Evolutionary conservation across 306 rosid species (phyloP).

Genomic region (Pterocarpus macrocarpus): DNA sequence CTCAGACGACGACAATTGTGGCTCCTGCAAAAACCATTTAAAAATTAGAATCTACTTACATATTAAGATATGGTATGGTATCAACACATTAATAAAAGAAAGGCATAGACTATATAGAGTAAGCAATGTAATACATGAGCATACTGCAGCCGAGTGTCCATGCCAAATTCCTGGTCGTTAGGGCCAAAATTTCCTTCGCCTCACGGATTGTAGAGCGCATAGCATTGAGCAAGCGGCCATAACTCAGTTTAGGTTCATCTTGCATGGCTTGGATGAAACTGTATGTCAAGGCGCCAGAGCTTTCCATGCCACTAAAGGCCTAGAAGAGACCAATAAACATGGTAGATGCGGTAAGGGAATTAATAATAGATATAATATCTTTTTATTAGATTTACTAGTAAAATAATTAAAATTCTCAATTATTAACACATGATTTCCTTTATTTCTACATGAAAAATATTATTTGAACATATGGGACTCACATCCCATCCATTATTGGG

Average conservation of each 20-base stretch:
- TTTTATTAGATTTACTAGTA: too few species aligned
- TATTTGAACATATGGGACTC: too few species aligned
- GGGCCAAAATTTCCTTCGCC: conserved; percentile 51
- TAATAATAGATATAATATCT: too few species aligned
- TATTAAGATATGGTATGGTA: background rate
- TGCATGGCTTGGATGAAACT: conserved; percentile 71
- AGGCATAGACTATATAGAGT: background rate
- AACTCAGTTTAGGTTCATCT: conserved; percentile 57
- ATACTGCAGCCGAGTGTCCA: conserved; percentile 44
- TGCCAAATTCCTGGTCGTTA: conserved; percentile 13
- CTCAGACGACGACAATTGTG: conserved; percentile 65
- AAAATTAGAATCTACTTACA: conserved; percentile 33
- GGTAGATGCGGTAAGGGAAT: too few species aligned
- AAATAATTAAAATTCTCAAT: too few species aligned
- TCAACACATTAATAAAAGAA: conserved; percentile 6
- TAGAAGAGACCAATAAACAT: conserved; percentile 33
- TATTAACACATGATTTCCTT: too few species aligned
- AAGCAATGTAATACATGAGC: conserved; percentile 47
- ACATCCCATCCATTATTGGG: too few species aligned
- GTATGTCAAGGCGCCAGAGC: conserved; percentile 72
- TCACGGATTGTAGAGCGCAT: conserved; percentile 63
- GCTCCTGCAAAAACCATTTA: conserved; percentile 57
- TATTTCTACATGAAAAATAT: too few species aligned
- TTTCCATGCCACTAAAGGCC: conserved; percentile 59
- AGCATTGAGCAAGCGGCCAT: conserved; percentile 57